Evolutionary conservation across 2,329 filamentous ascomycete genomes (phyloP), one percentile per base, ranked within the genome.

Genomic region (Colletotrichum spinosum): DNA sequence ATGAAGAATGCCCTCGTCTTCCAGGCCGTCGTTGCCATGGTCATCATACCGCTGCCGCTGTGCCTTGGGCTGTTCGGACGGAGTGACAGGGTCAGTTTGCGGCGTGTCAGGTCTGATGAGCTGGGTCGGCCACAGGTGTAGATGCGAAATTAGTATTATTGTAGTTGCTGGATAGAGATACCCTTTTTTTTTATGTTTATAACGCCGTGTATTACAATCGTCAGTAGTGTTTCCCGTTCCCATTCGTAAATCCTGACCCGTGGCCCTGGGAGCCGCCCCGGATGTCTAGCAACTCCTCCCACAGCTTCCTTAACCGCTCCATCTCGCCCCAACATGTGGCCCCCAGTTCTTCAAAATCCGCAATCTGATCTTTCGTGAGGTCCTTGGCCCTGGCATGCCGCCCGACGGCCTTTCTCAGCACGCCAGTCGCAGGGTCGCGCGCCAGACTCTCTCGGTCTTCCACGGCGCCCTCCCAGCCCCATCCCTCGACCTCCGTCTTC

Each of bases 401-500:
- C 0, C 87, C 88, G 10, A 84, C 81, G 33, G 83, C 79, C 71
- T 81, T 84, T 48, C 81, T 78, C 69, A 88, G 79, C 58, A 83
- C 79, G 3, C 83, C 83, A 49, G 78, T 72, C 45, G 80, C 77
- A 0, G 70, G 71, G 72, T 75, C 70, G 48, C 77, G 78, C 72
- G 85, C 82, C 74, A 88, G 81, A 71, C 78, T 74, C 66, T 75
- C 79, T 68, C 82, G 82, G 38, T 80, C 77, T 68, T 84, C 83
- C n/a, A 83, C 80, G 9, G 77, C 80, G 60, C 91, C 89, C 68
- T 87, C 81, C 77, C 89, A 90, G 0, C 93, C 94, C 94, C 94
- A 97, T 8, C 93, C 92, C 48, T 92, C 89, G 3, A 97, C 90
- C 76, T 97, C 93, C 1, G 94, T 97, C 72, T 88, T 88, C 77